phyloP scores from a whole-genome alignment of 2,329 filamentous ascomycete species.

The Nemania sp. region DNA sequence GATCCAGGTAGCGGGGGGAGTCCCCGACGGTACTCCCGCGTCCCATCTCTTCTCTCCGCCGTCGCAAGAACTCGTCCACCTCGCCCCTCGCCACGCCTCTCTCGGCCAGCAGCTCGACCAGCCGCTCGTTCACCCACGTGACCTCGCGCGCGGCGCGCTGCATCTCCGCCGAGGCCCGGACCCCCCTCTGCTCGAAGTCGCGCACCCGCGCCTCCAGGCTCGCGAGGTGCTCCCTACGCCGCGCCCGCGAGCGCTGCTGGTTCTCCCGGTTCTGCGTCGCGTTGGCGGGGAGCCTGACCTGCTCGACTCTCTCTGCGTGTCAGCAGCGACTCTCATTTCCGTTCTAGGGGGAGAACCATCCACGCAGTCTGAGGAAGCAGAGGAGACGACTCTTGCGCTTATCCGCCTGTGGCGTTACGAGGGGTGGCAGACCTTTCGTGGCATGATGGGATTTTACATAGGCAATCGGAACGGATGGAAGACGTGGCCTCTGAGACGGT shows the following conservation, averaged over 20 bases:
- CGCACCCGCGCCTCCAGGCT: conserved; percentile 52
- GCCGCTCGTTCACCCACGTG: conserved; percentile 51
- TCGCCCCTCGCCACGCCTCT: conserved; percentile 46
- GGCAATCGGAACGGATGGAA: background rate
- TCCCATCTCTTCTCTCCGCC: conserved; percentile 36
- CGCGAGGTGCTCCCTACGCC: conserved; percentile 55
- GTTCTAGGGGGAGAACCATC: background rate
- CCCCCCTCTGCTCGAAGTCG: conserved; percentile 53
- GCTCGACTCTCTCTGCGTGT: background rate
- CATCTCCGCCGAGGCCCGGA: conserved; percentile 57
- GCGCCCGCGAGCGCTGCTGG: conserved; percentile 57
- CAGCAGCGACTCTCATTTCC: background rate
- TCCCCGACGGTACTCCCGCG: conserved; percentile 18
- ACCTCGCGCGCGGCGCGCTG: conserved; percentile 57
- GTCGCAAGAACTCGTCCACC: conserved; percentile 45
- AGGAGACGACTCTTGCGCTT: background rate
- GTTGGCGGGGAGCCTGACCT: conserved; percentile 31
- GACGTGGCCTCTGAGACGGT: background rate
- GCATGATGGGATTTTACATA: conserved; percentile 6
- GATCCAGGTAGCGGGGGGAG: background rate
- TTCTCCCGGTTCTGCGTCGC: conserved; percentile 48
- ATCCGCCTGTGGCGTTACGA: background rate
- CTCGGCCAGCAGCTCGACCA: conserved; percentile 49
- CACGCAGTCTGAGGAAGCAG: background rate
- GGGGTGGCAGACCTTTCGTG: conserved; percentile 20